A percentile compares a stretch with the other conserved stretches of the same genome.
Evolutionary conservation across 306 rosid species (phyloP).

Genomic region (Trichosanthes cucumerina): DNA sequence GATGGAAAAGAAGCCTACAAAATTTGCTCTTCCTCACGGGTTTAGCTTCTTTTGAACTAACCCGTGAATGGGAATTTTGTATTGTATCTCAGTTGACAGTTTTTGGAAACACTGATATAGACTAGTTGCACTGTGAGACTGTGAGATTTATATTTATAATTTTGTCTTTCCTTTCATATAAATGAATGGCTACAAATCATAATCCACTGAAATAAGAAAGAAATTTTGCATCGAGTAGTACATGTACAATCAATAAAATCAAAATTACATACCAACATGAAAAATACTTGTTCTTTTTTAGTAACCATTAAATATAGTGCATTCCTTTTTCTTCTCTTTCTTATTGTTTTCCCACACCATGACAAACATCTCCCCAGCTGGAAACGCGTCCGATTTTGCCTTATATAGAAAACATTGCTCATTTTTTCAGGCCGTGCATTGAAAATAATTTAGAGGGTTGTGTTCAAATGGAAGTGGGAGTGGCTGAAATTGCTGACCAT

Average conservation of each 20-base stretch:
- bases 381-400: background rate
- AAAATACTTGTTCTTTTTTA: background rate
- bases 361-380: constrained; percentile 5
- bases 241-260: background rate
- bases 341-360: background rate
- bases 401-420: background rate
- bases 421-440: background rate
- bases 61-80: constrained; percentile 12
- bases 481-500: background rate
- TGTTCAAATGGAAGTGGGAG: background rate
- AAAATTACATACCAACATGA: background rate
- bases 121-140: background rate
- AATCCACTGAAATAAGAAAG: background rate
- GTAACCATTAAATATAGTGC: background rate
- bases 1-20: background rate
- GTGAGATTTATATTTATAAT: background rate
- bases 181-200: background rate
- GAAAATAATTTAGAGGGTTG: background rate
- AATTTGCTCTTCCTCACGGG: constrained; percentile 2
- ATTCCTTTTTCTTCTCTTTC: background rate
- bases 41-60: background rate
- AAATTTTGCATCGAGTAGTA: background rate
- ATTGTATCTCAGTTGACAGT: background rate
- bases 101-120: background rate
- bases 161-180: background rate